These are phyloP conservation scores for Salix udensis DNA, from an alignment of 345 rosid species.

Conservation along the genomic window DNA sequence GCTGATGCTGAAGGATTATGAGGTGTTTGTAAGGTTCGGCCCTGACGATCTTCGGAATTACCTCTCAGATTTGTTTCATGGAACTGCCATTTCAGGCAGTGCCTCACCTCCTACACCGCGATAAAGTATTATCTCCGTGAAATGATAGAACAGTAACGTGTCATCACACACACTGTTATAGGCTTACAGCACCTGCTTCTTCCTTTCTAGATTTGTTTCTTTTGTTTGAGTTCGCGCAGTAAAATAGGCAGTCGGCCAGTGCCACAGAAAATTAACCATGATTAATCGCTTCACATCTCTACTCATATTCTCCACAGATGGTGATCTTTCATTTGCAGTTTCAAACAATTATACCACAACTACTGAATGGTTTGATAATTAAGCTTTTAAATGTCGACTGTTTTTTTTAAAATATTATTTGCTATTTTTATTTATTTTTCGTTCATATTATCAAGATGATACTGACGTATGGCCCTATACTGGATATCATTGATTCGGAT, in stretches of 20 bases:
- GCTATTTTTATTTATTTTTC: too few species aligned
- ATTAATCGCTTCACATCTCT: not conserved
- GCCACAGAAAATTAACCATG: not conserved
- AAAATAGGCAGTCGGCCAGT: not conserved
- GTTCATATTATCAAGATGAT: too few species aligned
- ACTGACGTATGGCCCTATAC: too few species aligned
- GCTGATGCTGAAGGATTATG: conserved; percentile 29
- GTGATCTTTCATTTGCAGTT: not conserved
- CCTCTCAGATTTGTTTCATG: conserved; percentile 68
- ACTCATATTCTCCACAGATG: not conserved
- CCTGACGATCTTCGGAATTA: conserved; percentile 65
- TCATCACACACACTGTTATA: not conserved
- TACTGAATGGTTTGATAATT: too few species aligned
- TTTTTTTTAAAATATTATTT: too few species aligned
- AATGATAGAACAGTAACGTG: not conserved
- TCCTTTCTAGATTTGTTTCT: not conserved
- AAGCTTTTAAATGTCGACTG: too few species aligned
- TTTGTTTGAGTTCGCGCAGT: not conserved
- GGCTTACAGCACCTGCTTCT: not conserved
- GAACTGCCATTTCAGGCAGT: conserved; percentile 31
- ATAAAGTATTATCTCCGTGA: not conserved
- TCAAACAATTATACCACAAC: not conserved
- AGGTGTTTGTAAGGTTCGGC: conserved; percentile 35
- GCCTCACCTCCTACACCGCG: conserved; percentile 13
- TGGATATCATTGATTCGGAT: too few species aligned